Percentiles rank a stretch among this genome's conserved stretches.
Conservation (phyloP, 2,329 filamentous ascomycete genomes). For the Trichoderma breve region DNA sequence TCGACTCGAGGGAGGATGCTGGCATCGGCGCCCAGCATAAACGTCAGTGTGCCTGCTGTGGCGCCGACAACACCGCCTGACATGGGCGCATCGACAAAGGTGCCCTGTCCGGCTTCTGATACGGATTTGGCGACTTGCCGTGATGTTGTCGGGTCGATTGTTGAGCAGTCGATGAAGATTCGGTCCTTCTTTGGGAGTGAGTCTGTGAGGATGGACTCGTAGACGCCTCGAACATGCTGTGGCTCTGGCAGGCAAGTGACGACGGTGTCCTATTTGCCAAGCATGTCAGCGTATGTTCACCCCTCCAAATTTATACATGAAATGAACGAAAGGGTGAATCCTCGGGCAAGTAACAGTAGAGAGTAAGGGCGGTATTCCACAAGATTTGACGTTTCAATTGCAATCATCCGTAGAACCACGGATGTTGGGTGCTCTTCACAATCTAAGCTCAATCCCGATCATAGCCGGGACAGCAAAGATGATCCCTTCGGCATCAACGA, state of each 20-base stretch:
- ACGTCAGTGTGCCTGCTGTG: slow-evolving; percentile 81
- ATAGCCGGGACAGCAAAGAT: slow-evolving; percentile 49
- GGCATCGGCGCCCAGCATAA: slow-evolving; percentile 80
- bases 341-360: background rate
- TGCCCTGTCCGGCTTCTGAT: slow-evolving; percentile 61
- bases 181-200: slow-evolving; percentile 56
- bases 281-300: slow-evolving; percentile 13
- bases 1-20: slow-evolving; percentile 63
- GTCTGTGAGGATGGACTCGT: slow-evolving; percentile 68
- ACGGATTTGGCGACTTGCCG: slow-evolving; percentile 72
- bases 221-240: slow-evolving; percentile 81
- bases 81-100: slow-evolving; percentile 94
- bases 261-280: slow-evolving; percentile 65
- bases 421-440: too few relatives aligned
- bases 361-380: background rate
- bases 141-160: slow-evolving; percentile 88
- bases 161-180: slow-evolving; percentile 93
- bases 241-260: slow-evolving; percentile 90
- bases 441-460: slow-evolving; percentile 67
- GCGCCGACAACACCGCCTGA: slow-evolving; percentile 94
- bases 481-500: slow-evolving; percentile 22
- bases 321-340: background rate
- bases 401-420: slow-evolving; percentile 28
- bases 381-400: slow-evolving; percentile 63
- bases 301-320: slow-evolving; percentile 35